Percentiles rank a stretch among this genome's conserved stretches.
Conservation (phyloP, 225 moss, liverwort and hornwort genomes). For the Takakia lepidozioides region DNA sequence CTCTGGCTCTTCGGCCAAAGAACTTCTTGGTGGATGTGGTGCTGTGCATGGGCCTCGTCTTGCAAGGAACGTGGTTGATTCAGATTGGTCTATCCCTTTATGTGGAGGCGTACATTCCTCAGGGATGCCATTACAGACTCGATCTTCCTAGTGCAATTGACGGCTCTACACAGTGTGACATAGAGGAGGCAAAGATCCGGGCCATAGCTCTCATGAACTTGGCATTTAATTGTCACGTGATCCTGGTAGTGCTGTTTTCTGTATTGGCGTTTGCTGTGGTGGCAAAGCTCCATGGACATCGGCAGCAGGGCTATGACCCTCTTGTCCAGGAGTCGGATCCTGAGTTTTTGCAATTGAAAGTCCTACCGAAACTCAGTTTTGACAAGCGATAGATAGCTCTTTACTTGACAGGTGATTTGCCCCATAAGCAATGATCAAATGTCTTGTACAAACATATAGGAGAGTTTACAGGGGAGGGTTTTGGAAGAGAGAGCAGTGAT, state of each 20-base stretch:
- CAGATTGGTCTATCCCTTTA: constrained; percentile 75
- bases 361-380: constrained; percentile 45
- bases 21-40: constrained; percentile 73
- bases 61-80: constrained; percentile 86
- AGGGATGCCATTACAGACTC: constrained; percentile 72
- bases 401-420: too few species aligned
- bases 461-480: too few species aligned
- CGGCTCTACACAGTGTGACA: constrained; percentile 77
- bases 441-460: too few species aligned
- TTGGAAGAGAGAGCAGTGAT: too few species aligned
- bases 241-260: constrained; percentile 58
- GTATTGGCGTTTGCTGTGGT: constrained; percentile 53
- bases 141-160: constrained; percentile 80
- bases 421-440: too few species aligned
- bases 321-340: constrained; percentile 49
- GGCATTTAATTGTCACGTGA: constrained; percentile 78
- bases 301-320: constrained; percentile 62
- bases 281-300: constrained; percentile 63
- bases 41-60: constrained; percentile 58
- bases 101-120: constrained; percentile 72
- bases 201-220: constrained; percentile 77
- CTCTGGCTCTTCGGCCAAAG: constrained; percentile 75
- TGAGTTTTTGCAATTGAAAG: constrained; percentile 69
- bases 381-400: constrained; percentile 53
- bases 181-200: constrained; percentile 57